Evolutionary conservation across 169 alveolate genomes (phyloP), one percentile per base, ranked within the genome.

Genomic region (Plasmodium yoelii): DNA sequence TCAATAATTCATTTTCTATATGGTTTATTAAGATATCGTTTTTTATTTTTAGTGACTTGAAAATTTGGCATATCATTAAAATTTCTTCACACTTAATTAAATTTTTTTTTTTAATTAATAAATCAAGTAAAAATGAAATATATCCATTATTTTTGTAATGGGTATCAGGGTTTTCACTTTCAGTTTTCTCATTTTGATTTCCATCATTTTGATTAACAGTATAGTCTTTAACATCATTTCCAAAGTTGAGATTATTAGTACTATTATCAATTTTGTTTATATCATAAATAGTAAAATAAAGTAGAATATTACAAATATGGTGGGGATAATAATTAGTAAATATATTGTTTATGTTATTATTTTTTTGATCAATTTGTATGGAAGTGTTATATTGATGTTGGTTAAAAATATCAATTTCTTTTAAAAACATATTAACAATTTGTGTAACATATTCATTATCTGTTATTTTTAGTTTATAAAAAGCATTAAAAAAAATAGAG

Each of bases 271-370:
- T 68, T 24, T 69, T 69, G 61, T 68, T 60, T 49, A 69, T 69
- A 13, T 70, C 64, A 24, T 69, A 64, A 86, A 86, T 70, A 47
- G 73, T 68, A 46, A 86, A 71, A 63, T 57, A 86, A 4, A 86
- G 70, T n/a, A 86, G 46, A 69, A 86, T 86, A 28, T 86, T 86
- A 56, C 91, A 86, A 24, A 86, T 86, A 65, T 86, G 91, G 19
- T 55, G 59, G 1, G 91, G 91, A 19, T 12, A 8, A 73, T 86
- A 86, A 55, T 67, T 71, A 8, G 9, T 8, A 49, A 80, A 60
- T 42, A 7, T 24, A 15, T 64, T 34, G 15, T 18, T 3, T 26
- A 26, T 22, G 64, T 47, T 47, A 51, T n/a, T 46, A 77, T 39
- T 44, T 28, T 0, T n/a, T 34, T 80, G 56, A 19, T 28, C 19